These are phyloP conservation scores for Macrophomina tecta DNA, from an alignment of 2,329 filamentous ascomycete genomes.

Conservation along the genomic window DNA sequence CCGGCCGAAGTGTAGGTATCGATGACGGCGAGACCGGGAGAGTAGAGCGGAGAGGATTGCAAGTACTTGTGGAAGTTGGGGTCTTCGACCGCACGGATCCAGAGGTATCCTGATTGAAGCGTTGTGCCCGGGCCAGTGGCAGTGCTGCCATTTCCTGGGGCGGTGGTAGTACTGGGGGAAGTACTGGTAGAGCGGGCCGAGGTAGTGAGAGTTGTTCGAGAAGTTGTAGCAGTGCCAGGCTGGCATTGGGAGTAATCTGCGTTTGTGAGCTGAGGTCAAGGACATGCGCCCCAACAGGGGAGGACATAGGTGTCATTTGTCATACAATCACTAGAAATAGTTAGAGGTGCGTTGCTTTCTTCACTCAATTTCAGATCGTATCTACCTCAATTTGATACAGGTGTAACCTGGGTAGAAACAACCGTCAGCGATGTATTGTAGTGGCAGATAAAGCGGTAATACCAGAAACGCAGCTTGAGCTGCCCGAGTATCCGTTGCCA, in stretches of 20 bases:
- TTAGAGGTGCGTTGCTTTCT: background rate
- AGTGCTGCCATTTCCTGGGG: slow-evolving; percentile 35
- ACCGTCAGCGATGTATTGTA: background rate
- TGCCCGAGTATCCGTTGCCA: slow-evolving; percentile 38
- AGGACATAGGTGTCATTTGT: too few species aligned
- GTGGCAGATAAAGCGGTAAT: background rate
- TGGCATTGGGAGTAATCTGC: slow-evolving; percentile 49
- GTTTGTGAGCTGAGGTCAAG: background rate
- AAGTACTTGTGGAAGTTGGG: slow-evolving; percentile 60
- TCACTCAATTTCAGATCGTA: background rate
- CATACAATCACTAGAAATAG: slow-evolving; percentile 3
- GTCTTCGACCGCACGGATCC: slow-evolving; percentile 63
- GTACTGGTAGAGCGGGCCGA: slow-evolving; percentile 32
- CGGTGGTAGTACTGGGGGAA: slow-evolving; percentile 25
- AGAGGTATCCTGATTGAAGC: slow-evolving; percentile 59
- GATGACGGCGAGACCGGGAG: slow-evolving; percentile 58
- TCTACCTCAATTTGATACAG: slow-evolving; percentile 1
- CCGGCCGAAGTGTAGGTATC: slow-evolving; percentile 60
- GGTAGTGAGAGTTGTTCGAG: slow-evolving; percentile 29
- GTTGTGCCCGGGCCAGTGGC: slow-evolving; percentile 51
- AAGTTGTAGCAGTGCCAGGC: slow-evolving; percentile 36
- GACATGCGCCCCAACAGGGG: slow-evolving; percentile 25
- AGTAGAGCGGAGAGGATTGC: slow-evolving; percentile 43
- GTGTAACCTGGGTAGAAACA: background rate
- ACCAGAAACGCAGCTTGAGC: slow-evolving; percentile 34